Evolutionary conservation across 768 basidiomycete genomes (phyloP).

Genomic region (Tephrocybe sp.): DNA sequence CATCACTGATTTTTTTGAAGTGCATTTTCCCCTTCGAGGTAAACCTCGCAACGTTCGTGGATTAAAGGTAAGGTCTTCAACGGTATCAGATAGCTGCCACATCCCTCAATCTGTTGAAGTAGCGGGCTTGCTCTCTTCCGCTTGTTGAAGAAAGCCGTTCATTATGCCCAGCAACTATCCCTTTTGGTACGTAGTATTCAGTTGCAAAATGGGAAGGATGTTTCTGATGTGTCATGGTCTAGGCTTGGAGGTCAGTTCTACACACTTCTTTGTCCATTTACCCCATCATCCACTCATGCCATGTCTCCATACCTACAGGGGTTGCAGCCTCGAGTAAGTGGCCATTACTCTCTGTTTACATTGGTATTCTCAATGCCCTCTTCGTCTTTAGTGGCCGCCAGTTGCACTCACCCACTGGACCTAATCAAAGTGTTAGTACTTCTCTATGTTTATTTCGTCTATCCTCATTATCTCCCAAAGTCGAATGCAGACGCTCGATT

Average conservation of each 20-base stretch:
- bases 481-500: constrained; percentile 76
- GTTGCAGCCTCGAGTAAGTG: constrained; percentile 61
- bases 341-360: not conserved
- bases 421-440: constrained; percentile 75
- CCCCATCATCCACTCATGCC: not conserved
- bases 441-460: not conserved
- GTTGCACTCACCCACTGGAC: constrained; percentile 80
- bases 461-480: constrained; percentile 29
- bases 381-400: constrained; percentile 63
- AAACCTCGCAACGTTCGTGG: constrained; percentile 1
- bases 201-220: constrained; percentile 4
- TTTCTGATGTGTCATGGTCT: constrained; percentile 11
- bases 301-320: constrained; percentile 30
- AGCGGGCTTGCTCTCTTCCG: constrained; percentile 18
- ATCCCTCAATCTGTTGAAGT: constrained; percentile 6
- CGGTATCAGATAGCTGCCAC: constrained; percentile 3
- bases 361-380: constrained; percentile 1
- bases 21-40: constrained; percentile 10
- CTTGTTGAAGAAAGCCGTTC: constrained; percentile 19
- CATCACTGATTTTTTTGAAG: constrained; percentile 13
- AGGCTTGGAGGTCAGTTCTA: constrained; percentile 67
- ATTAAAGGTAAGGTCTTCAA: constrained; percentile 3
- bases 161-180: constrained; percentile 41
- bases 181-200: constrained; percentile 40
- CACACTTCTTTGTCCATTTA: not conserved